Evolutionary conservation across 441 rosid species (phyloP), one percentile per base, ranked within the genome.

Genomic region (Cnidoscolus chayamansa): DNA sequence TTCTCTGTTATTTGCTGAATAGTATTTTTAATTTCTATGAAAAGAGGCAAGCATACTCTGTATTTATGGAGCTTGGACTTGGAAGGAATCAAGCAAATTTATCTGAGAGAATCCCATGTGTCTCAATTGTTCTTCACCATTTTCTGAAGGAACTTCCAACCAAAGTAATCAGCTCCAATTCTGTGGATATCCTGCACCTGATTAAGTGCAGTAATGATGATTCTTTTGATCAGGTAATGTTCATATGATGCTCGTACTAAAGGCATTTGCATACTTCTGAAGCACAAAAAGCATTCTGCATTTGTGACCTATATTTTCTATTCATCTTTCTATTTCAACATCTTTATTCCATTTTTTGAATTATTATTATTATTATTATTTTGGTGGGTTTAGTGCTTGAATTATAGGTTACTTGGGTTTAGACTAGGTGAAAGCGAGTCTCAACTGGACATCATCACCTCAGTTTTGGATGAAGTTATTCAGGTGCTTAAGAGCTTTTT

Each of bases 401-500:
- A 92, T 83, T 90, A 86, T 86, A 92, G 91, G 84, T 82, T 94
- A 81, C 93, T 94, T 84, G 98, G 98, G 73, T 87, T 79, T 70
- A 84, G 85, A 80, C 82, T 94, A 61, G 84, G 77, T 74, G 98
- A 94, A 85, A 78, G 79, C 72, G 76, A 72, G 69, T 79, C 79
- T 67, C 78, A 75, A 49, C 47, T 70, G 70, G 82, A 81, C 76
- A 74, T 62, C 72, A 73, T 82, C 64, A 78, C 79, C 78, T 76
- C 83, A 48, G 80, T 87, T 51, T 64, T 88, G 79, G 80, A 79
- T 78, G 86, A 82, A 79, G 85, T 94, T 77, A 78, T 89, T 74
- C 88, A 87, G 94, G 98, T 92, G 72, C 72, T 69, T 60, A 8
- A 25, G 25, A 57, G 72, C 74, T 60, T 20, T 68, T 19, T 72